Evolutionary conservation across 2,329 filamentous ascomycete genomes (phyloP).

Genomic region (Leptographium flavum): DNA sequence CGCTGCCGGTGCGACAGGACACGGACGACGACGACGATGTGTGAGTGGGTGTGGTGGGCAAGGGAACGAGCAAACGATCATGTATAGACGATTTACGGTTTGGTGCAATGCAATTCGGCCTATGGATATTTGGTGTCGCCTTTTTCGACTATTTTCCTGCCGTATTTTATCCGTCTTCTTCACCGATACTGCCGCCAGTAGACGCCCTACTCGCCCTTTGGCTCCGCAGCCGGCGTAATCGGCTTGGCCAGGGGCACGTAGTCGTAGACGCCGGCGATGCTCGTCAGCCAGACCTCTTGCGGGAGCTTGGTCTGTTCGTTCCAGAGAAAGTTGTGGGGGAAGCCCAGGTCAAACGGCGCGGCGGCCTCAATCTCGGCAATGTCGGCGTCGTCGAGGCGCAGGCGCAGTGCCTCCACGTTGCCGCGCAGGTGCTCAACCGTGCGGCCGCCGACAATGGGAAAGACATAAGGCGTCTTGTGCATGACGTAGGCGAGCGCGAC

Average conservation of each 20-base stretch:
- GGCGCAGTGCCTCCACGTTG: constrained; percentile 53
- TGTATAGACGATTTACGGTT: neutral
- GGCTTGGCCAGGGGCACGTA: constrained; percentile 31
- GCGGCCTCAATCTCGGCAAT: constrained; percentile 52
- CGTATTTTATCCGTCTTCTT: neutral
- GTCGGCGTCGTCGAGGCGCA: constrained; percentile 46
- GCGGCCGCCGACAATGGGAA: constrained; percentile 57
- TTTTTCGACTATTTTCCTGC: too few relatives aligned
- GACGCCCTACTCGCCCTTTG: constrained; percentile 21
- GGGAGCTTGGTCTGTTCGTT: constrained; percentile 18
- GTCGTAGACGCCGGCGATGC: constrained; percentile 34
- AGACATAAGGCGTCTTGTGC: constrained; percentile 57
- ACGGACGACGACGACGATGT: constrained; percentile 8
- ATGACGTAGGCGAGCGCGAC: constrained; percentile 59
- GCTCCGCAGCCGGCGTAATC: constrained; percentile 23
- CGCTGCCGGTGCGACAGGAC: constrained; percentile 3
- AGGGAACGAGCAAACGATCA: too few relatives aligned
- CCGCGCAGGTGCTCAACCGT: constrained; percentile 54
- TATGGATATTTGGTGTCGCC: too few relatives aligned
- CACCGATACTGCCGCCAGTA: neutral
- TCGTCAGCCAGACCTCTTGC: constrained; percentile 28
- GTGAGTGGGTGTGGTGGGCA: neutral
- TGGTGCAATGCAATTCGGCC: too few relatives aligned
- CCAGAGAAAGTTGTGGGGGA: constrained; percentile 48
- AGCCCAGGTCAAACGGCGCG: constrained; percentile 48